Evolutionary conservation across 768 basidiomycete species (phyloP), one percentile per base, ranked within the genome.

Genomic region (Leucosporidium yakuticum): DNA sequence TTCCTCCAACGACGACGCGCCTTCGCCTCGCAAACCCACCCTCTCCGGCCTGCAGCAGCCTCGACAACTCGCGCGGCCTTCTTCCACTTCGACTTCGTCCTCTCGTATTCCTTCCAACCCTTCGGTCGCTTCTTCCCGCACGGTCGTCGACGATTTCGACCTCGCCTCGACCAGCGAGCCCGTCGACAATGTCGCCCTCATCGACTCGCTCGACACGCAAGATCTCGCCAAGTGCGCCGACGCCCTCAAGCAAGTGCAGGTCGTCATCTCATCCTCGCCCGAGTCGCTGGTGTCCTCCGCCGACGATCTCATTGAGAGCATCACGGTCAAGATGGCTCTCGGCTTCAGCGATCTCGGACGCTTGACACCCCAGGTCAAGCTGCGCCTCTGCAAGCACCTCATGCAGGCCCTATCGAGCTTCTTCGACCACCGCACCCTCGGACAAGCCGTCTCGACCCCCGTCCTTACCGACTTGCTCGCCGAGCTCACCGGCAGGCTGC

Each of bases 341-440:
- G 86, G 92, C 25, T 98, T 97, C 76, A 90, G 92, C 61, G 63
- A 60, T 31, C 66, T 75, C 48, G 55, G 39, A 12, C 63, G 57
- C 7, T 47, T 55, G 19, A 70, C 71, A 2, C n/a, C 69, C 4
- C 71, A 49, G 79, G 85, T 29, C 80, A 85, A 20, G 86, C 70
- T 96, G 80, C 85, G 96, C 50, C 82, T 99, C 14, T 91, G 94
- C 57, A 99, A 99, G 79, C 96, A 98, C 78, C 85, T 98, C 62
- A 95, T 98, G 70, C 94, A 97, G 78, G 94, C 94, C 0, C 84
- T 97, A 34, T 93, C 94, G 74, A 89, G 89, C 31, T 92, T 97
- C 77, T 95, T 93, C 75, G 93, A 97, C 75, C 91, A 94, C 77
- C 79, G 86, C 9, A 84, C 90, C 69, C 83, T 99, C 58, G 90